Evolutionary conservation across 1,284 basidiomycete species (phyloP).

Genomic region (Ustilago tritici): DNA sequence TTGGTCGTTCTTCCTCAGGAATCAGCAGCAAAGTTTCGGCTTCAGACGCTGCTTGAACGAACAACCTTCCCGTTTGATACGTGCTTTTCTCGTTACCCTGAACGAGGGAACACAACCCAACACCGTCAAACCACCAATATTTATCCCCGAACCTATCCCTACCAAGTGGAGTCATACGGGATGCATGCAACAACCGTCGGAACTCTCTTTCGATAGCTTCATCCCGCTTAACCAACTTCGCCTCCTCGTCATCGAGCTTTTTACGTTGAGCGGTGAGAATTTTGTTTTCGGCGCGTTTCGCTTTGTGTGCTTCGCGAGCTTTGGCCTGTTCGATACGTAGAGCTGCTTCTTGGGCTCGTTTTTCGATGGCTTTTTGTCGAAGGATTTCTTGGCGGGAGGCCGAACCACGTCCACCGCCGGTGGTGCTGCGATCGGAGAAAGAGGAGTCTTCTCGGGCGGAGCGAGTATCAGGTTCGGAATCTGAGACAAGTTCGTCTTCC

Average conservation of each 20-base stretch:
- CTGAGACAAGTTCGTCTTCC: slow-evolving; percentile 56
- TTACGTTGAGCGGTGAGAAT: slow-evolving; percentile 55
- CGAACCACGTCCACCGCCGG: slow-evolving; percentile 5
- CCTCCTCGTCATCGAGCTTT: slow-evolving; percentile 78
- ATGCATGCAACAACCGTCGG: slow-evolving; percentile 82
- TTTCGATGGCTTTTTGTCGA: slow-evolving; percentile 63
- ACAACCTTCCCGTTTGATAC: slow-evolving; percentile 88
- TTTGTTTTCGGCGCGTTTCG: slow-evolving; percentile 57
- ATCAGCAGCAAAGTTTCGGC: slow-evolving; percentile 68
- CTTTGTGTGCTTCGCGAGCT: slow-evolving; percentile 54
- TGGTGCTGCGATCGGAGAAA: slow-evolving; percentile 34
- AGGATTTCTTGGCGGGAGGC: slow-evolving; percentile 61
- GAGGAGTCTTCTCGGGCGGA: slow-evolving; percentile 51
- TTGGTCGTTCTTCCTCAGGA: slow-evolving; percentile 6
- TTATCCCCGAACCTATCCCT: slow-evolving; percentile 92
- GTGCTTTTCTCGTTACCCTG: slow-evolving; percentile 68
- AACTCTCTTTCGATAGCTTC: slow-evolving; percentile 93
- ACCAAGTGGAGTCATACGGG: slow-evolving; percentile 88
- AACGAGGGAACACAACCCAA: slow-evolving; percentile 83
- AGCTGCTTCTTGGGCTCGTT: slow-evolving; percentile 55
- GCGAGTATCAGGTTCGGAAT: slow-evolving; percentile 40
- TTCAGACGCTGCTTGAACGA: slow-evolving; percentile 87
- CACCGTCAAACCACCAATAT: slow-evolving; percentile 98
- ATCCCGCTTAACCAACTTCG: slow-evolving; percentile 80
- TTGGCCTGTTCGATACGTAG: slow-evolving; percentile 40